These are phyloP conservation scores for Exophiala phaeomuriformis DNA, from an alignment of 2,329 filamentous ascomycete species.

Conservation along the genomic window DNA sequence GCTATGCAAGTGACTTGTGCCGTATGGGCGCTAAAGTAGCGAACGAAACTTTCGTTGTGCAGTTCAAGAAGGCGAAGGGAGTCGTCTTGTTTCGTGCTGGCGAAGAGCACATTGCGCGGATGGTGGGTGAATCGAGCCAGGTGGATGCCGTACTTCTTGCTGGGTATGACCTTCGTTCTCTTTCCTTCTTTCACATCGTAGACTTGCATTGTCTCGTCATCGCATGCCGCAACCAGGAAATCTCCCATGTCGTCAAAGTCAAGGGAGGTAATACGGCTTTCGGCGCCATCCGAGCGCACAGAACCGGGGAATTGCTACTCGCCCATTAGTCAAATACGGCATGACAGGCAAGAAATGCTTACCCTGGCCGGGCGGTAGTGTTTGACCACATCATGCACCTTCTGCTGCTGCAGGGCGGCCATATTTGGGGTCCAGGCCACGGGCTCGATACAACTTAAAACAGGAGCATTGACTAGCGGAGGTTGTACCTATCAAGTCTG, in stretches of 20 bases:
- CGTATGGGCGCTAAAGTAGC: conserved; percentile 91
- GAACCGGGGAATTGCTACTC: conserved; percentile 49
- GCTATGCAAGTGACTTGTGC: conserved; percentile 74
- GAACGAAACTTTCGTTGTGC: conserved; percentile 92
- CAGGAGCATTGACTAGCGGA: background rate
- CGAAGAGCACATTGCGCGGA: conserved; percentile 83
- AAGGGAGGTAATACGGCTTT: conserved; percentile 71
- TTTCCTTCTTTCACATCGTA: conserved; percentile 90
- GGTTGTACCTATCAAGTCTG: background rate
- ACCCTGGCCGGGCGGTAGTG: conserved; percentile 76
- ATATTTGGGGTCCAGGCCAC: conserved; percentile 6
- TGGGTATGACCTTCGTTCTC: conserved; percentile 79
- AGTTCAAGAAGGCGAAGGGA: conserved; percentile 74
- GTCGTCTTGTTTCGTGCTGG: conserved; percentile 89
- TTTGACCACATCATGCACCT: conserved; percentile 69
- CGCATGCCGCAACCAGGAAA: conserved; percentile 80
- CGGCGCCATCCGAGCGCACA: conserved; percentile 28
- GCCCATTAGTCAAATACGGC: background rate
- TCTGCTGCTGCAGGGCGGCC: conserved; percentile 40
- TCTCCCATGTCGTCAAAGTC: conserved; percentile 96
- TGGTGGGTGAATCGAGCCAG: conserved; percentile 92
- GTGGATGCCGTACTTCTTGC: conserved; percentile 95
- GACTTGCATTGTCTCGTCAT: conserved; percentile 91
- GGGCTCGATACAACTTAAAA: background rate
- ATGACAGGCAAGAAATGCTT: conserved; percentile 17